Evolutionary conservation across 2,329 filamentous ascomycete genomes (phyloP), one percentile per base, ranked within the genome.

Genomic region (Microcyclosporella mali): DNA sequence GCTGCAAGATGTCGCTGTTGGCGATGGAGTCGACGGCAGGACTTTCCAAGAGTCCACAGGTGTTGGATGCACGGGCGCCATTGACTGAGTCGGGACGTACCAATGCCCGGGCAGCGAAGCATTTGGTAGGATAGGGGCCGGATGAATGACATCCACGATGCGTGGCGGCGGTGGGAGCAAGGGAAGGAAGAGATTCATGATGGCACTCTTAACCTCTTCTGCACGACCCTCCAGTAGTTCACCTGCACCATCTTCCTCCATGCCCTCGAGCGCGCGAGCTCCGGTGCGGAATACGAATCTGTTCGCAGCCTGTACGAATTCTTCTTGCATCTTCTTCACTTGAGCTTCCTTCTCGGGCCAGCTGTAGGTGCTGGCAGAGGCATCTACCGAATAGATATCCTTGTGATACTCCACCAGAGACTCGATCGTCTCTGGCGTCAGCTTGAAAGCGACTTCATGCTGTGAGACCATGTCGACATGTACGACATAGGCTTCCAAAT

Each of bases 391-490:
- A 74, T 94, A 89, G 57, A 97, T 78, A 53, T 95, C 87, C 74
- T 92, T 89, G 78, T 98, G 92, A 68, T 94, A 94, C 65, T 95
- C 87, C 65, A 95, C 84, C 52, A 98, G 79, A 40, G 85, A 72
- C 60, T 95, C 88, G 70, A 98, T 98, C 49, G 89, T 88, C 65
- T 97, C 92, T 45, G 83, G 79, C 17, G 89, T 97, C 61, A 98
- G 78, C 78, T 98, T 98, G 78, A 89, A 97, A 56, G 89, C 92
- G 61, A 98, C 88, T 72, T 97, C 92, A 66, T 94, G 92, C 68
- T 89, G 85, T 60, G 94, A 81, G 47, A 98, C 90, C 88, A 97
- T 95, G 72, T 98, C 92, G 68, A 98, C 88, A 68, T 97, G 90
- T 49, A 98, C 92, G 57, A 97, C 90, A 66, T 98, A 98, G 40